Percentiles rank a stretch among this genome's conserved stretches.
Evolutionary conservation across 345 rosid genomes (phyloP).

Genomic region (Murraya paniculata): DNA sequence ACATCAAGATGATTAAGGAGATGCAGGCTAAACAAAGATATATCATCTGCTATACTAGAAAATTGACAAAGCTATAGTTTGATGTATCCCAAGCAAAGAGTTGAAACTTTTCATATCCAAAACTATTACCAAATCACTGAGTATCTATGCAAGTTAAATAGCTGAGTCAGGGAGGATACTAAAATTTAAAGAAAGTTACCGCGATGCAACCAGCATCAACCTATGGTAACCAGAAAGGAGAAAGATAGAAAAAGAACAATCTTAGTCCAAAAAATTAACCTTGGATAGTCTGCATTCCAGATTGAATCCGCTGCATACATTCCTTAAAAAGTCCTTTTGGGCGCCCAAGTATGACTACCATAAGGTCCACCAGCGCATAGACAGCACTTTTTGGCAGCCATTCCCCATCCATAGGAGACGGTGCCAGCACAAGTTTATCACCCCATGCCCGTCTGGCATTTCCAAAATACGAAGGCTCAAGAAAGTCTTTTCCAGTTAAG

Average conservation of each 20-base stretch:
- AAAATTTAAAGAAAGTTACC: neutral
- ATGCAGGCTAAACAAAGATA: neutral
- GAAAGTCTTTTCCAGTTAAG: conserved; percentile 34
- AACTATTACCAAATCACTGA: neutral
- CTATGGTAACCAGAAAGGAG: neutral
- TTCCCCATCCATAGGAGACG: conserved; percentile 86
- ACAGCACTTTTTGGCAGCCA: conserved; percentile 95
- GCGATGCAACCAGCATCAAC: conserved; percentile 2
- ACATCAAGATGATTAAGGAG: neutral
- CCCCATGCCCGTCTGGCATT: conserved; percentile 47
- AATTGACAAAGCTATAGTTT: neutral
- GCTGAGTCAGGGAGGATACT: neutral
- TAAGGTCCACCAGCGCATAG: conserved; percentile 85
- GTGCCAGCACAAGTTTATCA: conserved; percentile 80
- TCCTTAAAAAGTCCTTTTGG: conserved; percentile 95
- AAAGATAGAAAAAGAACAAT: neutral
- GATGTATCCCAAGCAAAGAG: neutral
- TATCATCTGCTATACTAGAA: neutral
- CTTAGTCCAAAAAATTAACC: conserved; percentile 34
- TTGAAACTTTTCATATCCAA: neutral
- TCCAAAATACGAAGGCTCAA: conserved; percentile 66
- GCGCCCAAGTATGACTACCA: conserved; percentile 83
- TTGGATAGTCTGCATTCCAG: conserved; percentile 76
- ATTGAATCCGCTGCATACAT: conserved; percentile 81
- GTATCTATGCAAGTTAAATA: neutral